These are phyloP conservation scores for Buddleja alternifolia DNA, from an alignment of 257 asterid genomes.

Conservation along the genomic window DNA sequence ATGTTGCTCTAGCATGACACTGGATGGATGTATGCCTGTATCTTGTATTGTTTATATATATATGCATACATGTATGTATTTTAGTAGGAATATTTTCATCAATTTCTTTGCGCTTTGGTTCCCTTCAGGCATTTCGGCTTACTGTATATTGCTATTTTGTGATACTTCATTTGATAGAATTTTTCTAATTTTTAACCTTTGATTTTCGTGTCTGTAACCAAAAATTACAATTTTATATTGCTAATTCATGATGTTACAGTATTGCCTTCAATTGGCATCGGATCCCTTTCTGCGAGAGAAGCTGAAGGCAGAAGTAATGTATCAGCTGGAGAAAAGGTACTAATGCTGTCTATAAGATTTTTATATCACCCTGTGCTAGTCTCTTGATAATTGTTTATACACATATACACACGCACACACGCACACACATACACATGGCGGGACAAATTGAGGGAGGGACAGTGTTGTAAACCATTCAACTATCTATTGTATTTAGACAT, in stretches of 20 bases:
- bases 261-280: conserved; percentile 85
- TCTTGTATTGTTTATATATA: too few relatives aligned
- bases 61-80: too few relatives aligned
- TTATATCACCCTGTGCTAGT: conserved; percentile 4
- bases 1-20: too few relatives aligned
- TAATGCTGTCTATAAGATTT: conserved; percentile 16
- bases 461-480: conserved; percentile 3
- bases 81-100: not conserved
- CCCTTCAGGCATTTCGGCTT: not conserved
- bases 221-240: conserved; percentile 7
- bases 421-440: not conserved
- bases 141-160: conserved; percentile 1
- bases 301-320: conserved; percentile 94
- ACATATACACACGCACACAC: not conserved
- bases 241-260: conserved; percentile 52
- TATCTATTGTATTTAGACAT: conserved; percentile 5
- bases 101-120: conserved; percentile 1
- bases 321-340: conserved; percentile 88
- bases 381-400: not conserved
- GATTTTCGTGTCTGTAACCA: conserved; percentile 8
- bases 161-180: conserved; percentile 23
- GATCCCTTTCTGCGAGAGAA: conserved; percentile 97
- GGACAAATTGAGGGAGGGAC: not conserved
- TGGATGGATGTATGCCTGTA: not conserved
- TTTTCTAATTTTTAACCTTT: not conserved